Percentiles rank a stretch among this genome's conserved stretches.
These are phyloP conservation scores for Macrolepiota dolichaula DNA, from an alignment of 768 basidiomycete species.

Conservation along the genomic window DNA sequence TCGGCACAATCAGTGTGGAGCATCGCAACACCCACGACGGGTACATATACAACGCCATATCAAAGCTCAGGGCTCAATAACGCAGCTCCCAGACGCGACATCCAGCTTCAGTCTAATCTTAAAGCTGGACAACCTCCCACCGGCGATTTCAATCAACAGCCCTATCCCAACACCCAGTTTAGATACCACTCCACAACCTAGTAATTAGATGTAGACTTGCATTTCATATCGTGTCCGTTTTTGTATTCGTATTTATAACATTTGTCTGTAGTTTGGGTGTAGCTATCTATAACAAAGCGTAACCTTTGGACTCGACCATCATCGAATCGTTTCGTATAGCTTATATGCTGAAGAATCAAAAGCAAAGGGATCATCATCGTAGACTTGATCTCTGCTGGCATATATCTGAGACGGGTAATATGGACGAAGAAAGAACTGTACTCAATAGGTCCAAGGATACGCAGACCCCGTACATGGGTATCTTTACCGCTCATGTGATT, in stretches of 20 bases:
- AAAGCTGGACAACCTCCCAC: constrained; percentile 7
- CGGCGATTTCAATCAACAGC: constrained; percentile 16
- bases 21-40: constrained; percentile 17
- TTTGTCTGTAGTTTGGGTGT: constrained; percentile 5
- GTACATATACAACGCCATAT: constrained; percentile 15
- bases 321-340: constrained; percentile 80
- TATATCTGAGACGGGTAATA: constrained; percentile 7
- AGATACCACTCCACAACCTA: constrained; percentile 31
- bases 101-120: background rate
- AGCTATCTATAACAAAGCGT: background rate
- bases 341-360: constrained; percentile 64
- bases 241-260: constrained; percentile 12
- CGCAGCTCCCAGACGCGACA: constrained; percentile 6
- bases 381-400: constrained; percentile 34
- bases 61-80: background rate
- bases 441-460: constrained; percentile 84
- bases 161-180: constrained; percentile 25
- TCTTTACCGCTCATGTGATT: constrained; percentile 99
- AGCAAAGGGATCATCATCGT: constrained; percentile 69
- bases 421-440: constrained; percentile 26
- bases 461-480: constrained; percentile 92
- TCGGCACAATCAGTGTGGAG: constrained; percentile 22
- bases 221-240: background rate
- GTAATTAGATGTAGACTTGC: constrained; percentile 1
- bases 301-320: constrained; percentile 9